Base-by-base conservation (phyloP, 192 early-diverging fungal genomes). In the Linnemannia zychae region DNA sequence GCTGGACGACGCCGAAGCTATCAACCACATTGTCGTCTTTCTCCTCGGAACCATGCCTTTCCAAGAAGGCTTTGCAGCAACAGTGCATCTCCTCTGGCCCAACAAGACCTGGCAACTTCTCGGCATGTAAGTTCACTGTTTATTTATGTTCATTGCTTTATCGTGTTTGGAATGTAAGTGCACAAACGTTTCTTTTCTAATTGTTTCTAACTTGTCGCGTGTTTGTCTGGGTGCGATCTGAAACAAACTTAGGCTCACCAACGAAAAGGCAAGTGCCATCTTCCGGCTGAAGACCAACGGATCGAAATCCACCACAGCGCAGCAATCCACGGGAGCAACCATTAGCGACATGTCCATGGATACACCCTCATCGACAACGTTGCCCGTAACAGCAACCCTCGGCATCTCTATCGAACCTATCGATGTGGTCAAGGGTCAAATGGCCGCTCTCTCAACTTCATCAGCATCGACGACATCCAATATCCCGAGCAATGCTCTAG, bases 21-120 rank as follows among this genome's bases (percentile, higher is more conserved):
- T 98, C 88, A 99, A 99, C 89, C 98, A 99, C 88, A 93, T 98
- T 46, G 96, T 98, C 5, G 97, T 98, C 48, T 99, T 99, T 79
- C 87, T 98, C 46, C 92, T 96, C 6, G 98, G 97, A 4, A 94
- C 92, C 1, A 80, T 92, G 34, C 95, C 97, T 4, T 98, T 99
- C 79, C 96, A 97, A 72, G 90, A 94, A 16, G 97, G 97, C 2
- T 97, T 88, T 87, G 98, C 94, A 6, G 98, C 98, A 17, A 98
- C 98, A 0, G 98, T 98, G 20, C 98, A 99, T 83, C 90, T 98
- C 34, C 79, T 96, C n/a, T 97, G 97, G 96, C 96, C 93, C 33
- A 93, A 93, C 63, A 94, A 92, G 74, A 89, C 88, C 46, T 96
- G 95, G 95, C 94, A 96, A 74, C 66, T 94, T 50, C 91, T 96